A percentile compares a stretch with the other conserved stretches of the same genome.
Conservation (phyloP, 768 basidiomycete genomes). For the Gelatoporia subvermispora region DNA sequence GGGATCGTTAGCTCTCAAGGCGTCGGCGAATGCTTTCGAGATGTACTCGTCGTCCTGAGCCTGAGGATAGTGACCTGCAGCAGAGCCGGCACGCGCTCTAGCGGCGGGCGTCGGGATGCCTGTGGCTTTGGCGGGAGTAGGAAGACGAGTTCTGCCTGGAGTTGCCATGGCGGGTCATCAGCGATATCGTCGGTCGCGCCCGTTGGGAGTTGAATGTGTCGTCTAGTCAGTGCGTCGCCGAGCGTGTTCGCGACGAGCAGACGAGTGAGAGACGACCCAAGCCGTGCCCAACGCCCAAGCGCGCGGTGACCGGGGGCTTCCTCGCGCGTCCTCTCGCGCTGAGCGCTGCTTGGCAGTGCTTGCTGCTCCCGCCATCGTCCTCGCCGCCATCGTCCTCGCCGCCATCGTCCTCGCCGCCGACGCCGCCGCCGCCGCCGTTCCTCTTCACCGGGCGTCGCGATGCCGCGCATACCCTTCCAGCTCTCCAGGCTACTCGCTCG, state of each 20-base stretch:
- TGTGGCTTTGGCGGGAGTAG: slow-evolving; percentile 40
- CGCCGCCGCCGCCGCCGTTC: too few species aligned
- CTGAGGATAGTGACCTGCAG: slow-evolving; percentile 26
- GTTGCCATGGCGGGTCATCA: slow-evolving; percentile 33
- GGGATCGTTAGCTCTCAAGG: slow-evolving; percentile 78
- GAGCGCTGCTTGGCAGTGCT: too few species aligned
- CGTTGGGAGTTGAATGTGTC: neutral
- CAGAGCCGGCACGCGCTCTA: slow-evolving; percentile 64
- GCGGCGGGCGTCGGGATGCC: slow-evolving; percentile 65
- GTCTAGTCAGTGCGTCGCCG: too few species aligned
- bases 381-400: too few species aligned
- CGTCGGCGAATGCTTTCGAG: slow-evolving; percentile 71
- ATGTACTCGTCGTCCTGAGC: slow-evolving; percentile 52
- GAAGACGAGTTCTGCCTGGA: slow-evolving; percentile 42
- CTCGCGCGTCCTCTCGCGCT: too few species aligned
- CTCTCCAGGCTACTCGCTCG: slow-evolving; percentile 17
- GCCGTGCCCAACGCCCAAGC: too few species aligned
- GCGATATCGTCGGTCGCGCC: neutral
- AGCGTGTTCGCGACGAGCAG: too few species aligned
- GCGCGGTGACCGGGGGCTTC: too few species aligned
- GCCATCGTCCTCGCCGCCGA: too few species aligned
- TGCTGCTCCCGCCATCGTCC: too few species aligned
- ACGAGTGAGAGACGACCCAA: too few species aligned
- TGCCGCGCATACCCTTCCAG: slow-evolving; percentile 23
- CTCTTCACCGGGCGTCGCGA: neutral